Base-by-base conservation (phyloP, 2,329 filamentous ascomycete genomes). In the Endoconidiophora laricicola region DNA sequence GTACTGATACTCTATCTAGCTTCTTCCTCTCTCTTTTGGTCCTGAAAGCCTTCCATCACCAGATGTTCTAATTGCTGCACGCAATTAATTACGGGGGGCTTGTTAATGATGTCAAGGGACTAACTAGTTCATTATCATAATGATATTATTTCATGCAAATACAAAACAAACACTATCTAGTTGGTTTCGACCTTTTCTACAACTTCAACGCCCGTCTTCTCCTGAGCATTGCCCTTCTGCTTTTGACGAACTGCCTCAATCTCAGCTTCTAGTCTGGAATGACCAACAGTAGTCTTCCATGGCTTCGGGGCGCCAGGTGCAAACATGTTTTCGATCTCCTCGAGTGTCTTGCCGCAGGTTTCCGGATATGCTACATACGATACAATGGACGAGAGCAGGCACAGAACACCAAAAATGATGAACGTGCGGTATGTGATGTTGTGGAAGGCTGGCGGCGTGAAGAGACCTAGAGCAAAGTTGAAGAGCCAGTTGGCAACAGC, bases 11-110 rank as follows among this genome's bases (percentile, higher is more conserved):
- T 16, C 18, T 14, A 23, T 54, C 16, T 52, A 83, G 80, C 65
- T 84, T 52, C 68, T 84, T 37, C 80, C 80, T 1, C 62, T 81
- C 58, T 83, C 79, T 0, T 84, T 83, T 63, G 79, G 80, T 0
- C 79, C 79, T 0, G 73, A 77, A 37, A 67, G 73, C 46, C 66
- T 83, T 46, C 68, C 68, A 6, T 62, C 65, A 4, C 50, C 50
- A 18, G 46, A 52, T 16, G 46, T 22, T 22, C 43, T 52, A 6
- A 26, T 24, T 4, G 37, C 43, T 38, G 36, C 46, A 2, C 42
- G 18, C 10, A 33, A 3, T 12, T 33, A 33, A 33, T 12, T 6
- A 33, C 36, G 42, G 42, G 26, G n/a, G 26, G 2, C 9, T 9
- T 10, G 39, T n/a, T 3, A 3, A 41, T 16, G 9, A 18, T n/a